Conservation (phyloP, 768 basidiomycete genomes). For the Lactarius evosmus region DNA sequence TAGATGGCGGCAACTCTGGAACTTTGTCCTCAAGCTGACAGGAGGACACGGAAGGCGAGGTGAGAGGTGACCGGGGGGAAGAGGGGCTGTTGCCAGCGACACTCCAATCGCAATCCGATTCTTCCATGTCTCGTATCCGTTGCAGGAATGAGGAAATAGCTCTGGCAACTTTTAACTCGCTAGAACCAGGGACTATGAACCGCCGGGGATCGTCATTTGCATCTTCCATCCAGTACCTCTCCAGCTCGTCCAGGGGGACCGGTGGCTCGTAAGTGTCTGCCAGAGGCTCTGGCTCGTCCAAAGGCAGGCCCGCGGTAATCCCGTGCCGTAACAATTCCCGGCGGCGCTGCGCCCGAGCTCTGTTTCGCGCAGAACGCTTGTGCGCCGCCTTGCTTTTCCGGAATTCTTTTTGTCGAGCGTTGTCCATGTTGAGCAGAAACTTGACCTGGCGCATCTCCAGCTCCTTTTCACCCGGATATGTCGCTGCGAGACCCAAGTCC, state of each 20-base stretch:
- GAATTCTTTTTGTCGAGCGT: slow-evolving; percentile 38
- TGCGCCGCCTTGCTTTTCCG: slow-evolving; percentile 35
- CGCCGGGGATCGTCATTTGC: slow-evolving; percentile 37
- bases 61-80: slow-evolving; percentile 15
- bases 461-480: slow-evolving; percentile 42
- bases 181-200: slow-evolving; percentile 38
- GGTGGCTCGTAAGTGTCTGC: slow-evolving; percentile 37
- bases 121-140: slow-evolving; percentile 21
- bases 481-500: slow-evolving; percentile 37
- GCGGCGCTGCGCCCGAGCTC: slow-evolving; percentile 31
- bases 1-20: slow-evolving; percentile 18
- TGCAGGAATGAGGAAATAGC: slow-evolving; percentile 15
- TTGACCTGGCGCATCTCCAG: slow-evolving; percentile 56
- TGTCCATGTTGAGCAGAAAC: slow-evolving; percentile 49
- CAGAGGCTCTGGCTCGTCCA: slow-evolving; percentile 16
- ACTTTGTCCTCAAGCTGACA: not conserved
- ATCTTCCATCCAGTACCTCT: slow-evolving; percentile 37
- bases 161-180: slow-evolving; percentile 13
- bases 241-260: slow-evolving; percentile 36
- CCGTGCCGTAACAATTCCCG: slow-evolving; percentile 34
- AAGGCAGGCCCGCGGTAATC: slow-evolving; percentile 10
- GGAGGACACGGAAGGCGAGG: not conserved
- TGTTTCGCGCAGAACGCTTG: slow-evolving; percentile 35
- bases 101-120: slow-evolving; percentile 22
- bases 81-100: slow-evolving; percentile 5